Evolutionary conservation across 163 green algal species (phyloP), one percentile per base, ranked within the genome.

Genomic region (Chlorella variabilis): DNA sequence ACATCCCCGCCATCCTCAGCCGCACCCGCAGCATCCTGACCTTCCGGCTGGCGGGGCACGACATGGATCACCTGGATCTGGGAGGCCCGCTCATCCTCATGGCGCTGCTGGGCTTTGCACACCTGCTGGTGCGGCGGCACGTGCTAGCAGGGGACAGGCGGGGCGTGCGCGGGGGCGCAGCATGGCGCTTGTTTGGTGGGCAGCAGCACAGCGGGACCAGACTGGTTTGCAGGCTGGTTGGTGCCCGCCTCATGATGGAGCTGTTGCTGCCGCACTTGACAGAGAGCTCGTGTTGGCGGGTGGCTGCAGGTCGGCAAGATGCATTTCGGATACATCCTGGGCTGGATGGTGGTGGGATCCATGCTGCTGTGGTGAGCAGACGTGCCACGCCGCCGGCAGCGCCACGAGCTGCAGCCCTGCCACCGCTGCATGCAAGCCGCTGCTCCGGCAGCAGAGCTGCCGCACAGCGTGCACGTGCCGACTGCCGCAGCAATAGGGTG

Each of bases 321-420:
- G 33, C 95, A 98, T 82, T 98, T 98, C 88, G 95, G 95, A 25
- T 91, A 98, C 70, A 96, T 98, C 63, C 87, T 98, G 31, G 95
- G 95, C 21, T 98, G 95, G 95, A 96, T 87, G 51, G 91, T 97
- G 8, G 89, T 97, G n/a, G 91, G 91, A 66, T 93, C 87, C 13
- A 75, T 89, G 8, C 76, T 94, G 42, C 75, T 98, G 33, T 97
- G 91, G 88, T 80, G 73, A n/a, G 71, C 31, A 1, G 29, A n/a
- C 11, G 31, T n/a, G n/a, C n/a, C n/a, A n/a, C n/a, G n/a, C 4
- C 27, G 49, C 49, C 49, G 23, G 49, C 49, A 21, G 23, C 56
- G 9, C 18, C 56, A n/a, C 56, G 13, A n/a, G n/a, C n/a, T 25
- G 9, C 56, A 65, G 0, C 62, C 33, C 61, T 71, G 36, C 36